These are phyloP conservation scores for Abelmoschus esculentus DNA, from an alignment of 345 rosid genomes.

Conservation along the genomic window DNA sequence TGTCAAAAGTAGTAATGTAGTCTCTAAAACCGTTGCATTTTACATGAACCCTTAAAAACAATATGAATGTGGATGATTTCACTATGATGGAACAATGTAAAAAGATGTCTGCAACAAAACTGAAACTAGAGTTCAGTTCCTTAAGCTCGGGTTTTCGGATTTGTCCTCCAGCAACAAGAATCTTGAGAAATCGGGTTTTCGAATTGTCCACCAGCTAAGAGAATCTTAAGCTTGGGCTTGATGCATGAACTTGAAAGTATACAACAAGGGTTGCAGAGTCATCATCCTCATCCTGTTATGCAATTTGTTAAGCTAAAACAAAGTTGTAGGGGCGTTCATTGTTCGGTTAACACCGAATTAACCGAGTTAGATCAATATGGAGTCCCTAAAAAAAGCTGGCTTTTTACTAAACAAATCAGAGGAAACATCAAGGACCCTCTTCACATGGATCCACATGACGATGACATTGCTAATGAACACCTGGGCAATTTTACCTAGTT, in stretches of 20 bases:
- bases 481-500: constrained; percentile 15
- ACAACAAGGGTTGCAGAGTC: background rate
- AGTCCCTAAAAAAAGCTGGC: constrained; percentile 13
- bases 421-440: constrained; percentile 45
- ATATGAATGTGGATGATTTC: constrained; percentile 5
- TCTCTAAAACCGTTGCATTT: background rate
- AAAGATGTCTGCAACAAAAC: background rate
- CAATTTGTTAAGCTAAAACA: background rate
- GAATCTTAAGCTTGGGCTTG: constrained; percentile 49
- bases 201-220: constrained; percentile 19
- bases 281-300: background rate
- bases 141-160: background rate
- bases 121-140: background rate
- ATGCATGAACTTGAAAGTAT: constrained; percentile 16
- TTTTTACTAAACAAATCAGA: constrained; percentile 10
- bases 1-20: background rate
- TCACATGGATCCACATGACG: constrained; percentile 67
- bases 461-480: constrained; percentile 18
- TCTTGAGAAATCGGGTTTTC: background rate
- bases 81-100: background rate
- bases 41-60: background rate
- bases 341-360: no score
- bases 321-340: background rate
- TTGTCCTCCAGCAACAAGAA: constrained; percentile 27
- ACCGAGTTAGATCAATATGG: background rate